A percentile compares a stretch with the other conserved stretches of the same genome.
phyloP scores from a whole-genome alignment of 257 asterid genomes.

The Rhazya stricta region DNA sequence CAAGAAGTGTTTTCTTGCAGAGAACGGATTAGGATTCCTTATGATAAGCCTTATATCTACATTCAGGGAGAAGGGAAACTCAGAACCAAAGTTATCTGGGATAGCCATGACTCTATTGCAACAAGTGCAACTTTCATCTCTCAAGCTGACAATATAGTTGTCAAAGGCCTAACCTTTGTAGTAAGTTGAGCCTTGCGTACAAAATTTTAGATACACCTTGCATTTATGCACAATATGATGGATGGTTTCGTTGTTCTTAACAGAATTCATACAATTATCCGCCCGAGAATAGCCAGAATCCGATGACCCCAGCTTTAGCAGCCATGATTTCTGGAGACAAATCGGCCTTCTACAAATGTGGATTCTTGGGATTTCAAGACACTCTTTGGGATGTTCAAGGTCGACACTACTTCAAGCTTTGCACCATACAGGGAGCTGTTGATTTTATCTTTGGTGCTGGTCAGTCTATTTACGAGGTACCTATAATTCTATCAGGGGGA shows the following conservation, averaged over 20 bases:
- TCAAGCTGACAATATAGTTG: constrained; percentile 47
- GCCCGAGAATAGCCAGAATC: constrained; percentile 13
- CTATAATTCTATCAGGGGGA: neutral
- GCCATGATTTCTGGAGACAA: constrained; percentile 56
- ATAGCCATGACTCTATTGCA: constrained; percentile 27
- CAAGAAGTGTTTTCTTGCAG: constrained; percentile 21
- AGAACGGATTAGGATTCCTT: constrained; percentile 48
- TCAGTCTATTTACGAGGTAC: constrained; percentile 73
- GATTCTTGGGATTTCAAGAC: constrained; percentile 61
- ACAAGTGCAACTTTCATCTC: constrained; percentile 51
- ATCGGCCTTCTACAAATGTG: constrained; percentile 42
- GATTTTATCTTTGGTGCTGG: constrained; percentile 83
- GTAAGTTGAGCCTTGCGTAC: constrained; percentile 27
- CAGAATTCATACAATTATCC: constrained; percentile 71
- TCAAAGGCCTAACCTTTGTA: constrained; percentile 38
- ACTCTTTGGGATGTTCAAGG: constrained; percentile 71
- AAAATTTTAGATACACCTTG: neutral
- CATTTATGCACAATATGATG: neutral
- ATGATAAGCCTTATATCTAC: constrained; percentile 44
- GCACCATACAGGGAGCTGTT: constrained; percentile 59
- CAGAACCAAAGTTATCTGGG: constrained; percentile 35
- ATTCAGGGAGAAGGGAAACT: constrained; percentile 40
- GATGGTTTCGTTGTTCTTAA: neutral
- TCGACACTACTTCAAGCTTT: constrained; percentile 51
- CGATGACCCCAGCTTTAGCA: constrained; percentile 41